Evolutionary conservation across 2,329 filamentous ascomycete genomes (phyloP).

Genomic region (Cordyceps farinosa): DNA sequence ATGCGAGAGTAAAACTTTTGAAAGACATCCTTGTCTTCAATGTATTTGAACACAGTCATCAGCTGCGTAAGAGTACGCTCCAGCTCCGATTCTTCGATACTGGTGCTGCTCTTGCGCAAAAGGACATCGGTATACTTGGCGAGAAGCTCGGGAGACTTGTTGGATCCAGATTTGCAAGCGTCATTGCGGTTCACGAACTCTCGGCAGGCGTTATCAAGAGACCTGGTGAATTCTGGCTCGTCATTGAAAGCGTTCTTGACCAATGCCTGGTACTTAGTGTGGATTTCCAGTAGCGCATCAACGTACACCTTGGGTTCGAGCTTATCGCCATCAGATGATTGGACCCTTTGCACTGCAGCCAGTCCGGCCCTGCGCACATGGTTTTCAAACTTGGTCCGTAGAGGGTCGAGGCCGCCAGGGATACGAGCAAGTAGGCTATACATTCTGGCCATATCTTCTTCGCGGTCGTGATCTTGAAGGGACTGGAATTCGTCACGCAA

Average conservation of each 20-base stretch:
- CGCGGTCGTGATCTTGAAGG: conserved; percentile 86
- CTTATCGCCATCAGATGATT: conserved; percentile 77
- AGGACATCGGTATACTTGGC: conserved; percentile 94
- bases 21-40: conserved; percentile 99
- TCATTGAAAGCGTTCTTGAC: conserved; percentile 92
- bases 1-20: conserved; percentile 99
- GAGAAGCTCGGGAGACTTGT: conserved; percentile 88
- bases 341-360: conserved; percentile 85
- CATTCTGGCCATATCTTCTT: conserved; percentile 95
- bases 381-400: conserved; percentile 82
- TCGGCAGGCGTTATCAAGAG: conserved; percentile 91
- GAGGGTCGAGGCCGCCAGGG: conserved; percentile 83
- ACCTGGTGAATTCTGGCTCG: conserved; percentile 94
- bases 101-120: conserved; percentile 87
- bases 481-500: conserved; percentile 94
- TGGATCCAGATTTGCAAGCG: conserved; percentile 89
- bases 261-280: conserved; percentile 86
- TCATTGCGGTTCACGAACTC: conserved; percentile 98
- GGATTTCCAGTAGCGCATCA: conserved; percentile 88
- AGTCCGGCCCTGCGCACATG: conserved; percentile 90
- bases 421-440: conserved; percentile 88
- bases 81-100: conserved; percentile 89
- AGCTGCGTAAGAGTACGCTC: conserved; percentile 86
- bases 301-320: conserved; percentile 97
- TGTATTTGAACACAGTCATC: conserved; percentile 99